Base-by-base conservation (phyloP, 169 alveolate genomes). In the Plasmodium knowlesi region DNA sequence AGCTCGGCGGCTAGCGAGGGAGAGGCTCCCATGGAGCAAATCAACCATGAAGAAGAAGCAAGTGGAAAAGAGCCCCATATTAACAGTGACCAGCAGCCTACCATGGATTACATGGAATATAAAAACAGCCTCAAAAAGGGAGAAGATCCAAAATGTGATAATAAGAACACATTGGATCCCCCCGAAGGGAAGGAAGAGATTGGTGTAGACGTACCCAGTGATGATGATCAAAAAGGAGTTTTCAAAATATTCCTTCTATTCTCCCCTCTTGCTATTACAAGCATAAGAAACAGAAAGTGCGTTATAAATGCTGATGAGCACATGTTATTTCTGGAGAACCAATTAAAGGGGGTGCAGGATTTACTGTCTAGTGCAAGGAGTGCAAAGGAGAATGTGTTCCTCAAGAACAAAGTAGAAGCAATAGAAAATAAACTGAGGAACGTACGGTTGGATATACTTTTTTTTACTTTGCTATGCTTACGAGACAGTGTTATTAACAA, bases 401-500 rank as follows among this genome's bases (percentile, higher is more conserved):
- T 89, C 46, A 50, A 46, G 82, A 28, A 12, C 79, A 89, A 57
- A 89, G 82, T 37, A 14, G 78, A 89, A 10, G 50, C 25, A 12
- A 41, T 89, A 37, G 71, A 79, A 89, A 89, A 89, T 46, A 89
- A 89, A 43, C 67, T 79, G 8, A 82, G 30, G 30, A 89, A 89
- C 72, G 50, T 78, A 39, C 80, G 93, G 80, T 19, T 57, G 16
- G 94, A 83, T 84, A 82, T 95, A 25, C 85, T 96, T 50, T 96
- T 94, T 73, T 96, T 95, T 81, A 94, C 97, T 41, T 86, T 96
- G 34, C 92, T 96, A 61, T 80, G 96, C 8, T 84, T 96, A 46
- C 92, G 96, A 76, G 98, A 96, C 84, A 93, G 97, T 8, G 92
- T 95, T 78, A 28, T 96, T 61, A 96, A 96, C 94, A 96, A 95